Evolutionary conservation across 148 eudicot genomes (phyloP).

Genomic region (Beta vulgaris): DNA sequence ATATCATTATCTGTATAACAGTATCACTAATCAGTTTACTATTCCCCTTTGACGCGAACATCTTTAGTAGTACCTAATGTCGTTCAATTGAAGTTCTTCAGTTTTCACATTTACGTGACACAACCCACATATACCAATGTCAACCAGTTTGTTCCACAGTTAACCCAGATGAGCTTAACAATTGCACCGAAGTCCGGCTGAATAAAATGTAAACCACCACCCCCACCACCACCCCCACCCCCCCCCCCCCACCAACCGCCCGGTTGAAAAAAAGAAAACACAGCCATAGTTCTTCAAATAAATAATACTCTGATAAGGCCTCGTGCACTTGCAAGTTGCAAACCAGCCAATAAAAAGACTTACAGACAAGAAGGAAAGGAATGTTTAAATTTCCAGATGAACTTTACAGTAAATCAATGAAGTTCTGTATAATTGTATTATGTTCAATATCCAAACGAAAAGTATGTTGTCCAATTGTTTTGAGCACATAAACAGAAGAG

Average conservation of each 20-base stretch:
- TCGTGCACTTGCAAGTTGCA: not conserved
- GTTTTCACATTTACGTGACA: not conserved
- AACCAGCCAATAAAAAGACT: not conserved
- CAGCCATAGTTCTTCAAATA: not conserved
- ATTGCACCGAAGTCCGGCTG: too few species aligned
- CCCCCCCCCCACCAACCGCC: not conserved
- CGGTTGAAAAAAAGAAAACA: not conserved
- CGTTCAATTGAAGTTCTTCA: not conserved
- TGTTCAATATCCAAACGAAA: not conserved
- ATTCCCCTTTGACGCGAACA: not conserved
- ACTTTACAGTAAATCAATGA: not conserved
- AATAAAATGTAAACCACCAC: too few species aligned
- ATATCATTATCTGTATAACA: not conserved
- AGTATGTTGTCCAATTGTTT: conserved; percentile 6
- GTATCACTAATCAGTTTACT: not conserved
- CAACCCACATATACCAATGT: not conserved
- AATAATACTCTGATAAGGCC: not conserved
- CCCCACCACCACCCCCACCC: too few species aligned
- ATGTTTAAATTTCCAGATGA: not conserved
- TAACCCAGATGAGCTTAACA: too few species aligned
- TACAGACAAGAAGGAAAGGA: not conserved
- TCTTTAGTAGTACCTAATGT: not conserved
- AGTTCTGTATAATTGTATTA: not conserved
- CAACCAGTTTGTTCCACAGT: too few species aligned
- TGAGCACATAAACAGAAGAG: not conserved